These are phyloP conservation scores for Tolypocladium sp. DNA, from an alignment of 2,329 filamentous ascomycete species.

Conservation along the genomic window DNA sequence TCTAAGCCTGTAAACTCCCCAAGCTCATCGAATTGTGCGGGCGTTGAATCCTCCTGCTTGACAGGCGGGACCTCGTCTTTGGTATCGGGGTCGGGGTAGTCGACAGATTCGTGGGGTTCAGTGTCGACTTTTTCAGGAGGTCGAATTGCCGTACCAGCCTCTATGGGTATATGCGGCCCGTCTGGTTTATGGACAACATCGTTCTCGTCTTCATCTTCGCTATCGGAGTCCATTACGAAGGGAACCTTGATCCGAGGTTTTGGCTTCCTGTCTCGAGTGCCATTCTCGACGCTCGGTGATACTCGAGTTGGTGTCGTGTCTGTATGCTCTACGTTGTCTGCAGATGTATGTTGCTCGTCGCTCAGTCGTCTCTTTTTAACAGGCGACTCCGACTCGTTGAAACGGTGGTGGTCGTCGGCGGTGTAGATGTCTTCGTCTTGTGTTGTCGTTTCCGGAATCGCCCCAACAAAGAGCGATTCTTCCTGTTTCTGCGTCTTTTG, in stretches of 20 bases:
- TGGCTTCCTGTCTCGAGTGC: constrained; percentile 7
- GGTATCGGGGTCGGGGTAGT: neutral
- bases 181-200: neutral
- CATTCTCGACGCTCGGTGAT: constrained; percentile 17
- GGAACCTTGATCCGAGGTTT: constrained; percentile 29
- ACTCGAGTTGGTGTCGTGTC: neutral
- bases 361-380: constrained; percentile 20
- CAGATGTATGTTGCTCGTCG: constrained; percentile 7
- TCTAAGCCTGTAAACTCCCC: constrained; percentile 37
- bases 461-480: constrained; percentile 46
- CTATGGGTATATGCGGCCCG: neutral
- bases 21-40: constrained; percentile 24
- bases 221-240: constrained; percentile 64
- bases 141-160: neutral
- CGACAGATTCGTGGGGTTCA: neutral
- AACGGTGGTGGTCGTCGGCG: constrained; percentile 16
- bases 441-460: constrained; percentile 8
- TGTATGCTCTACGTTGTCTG: neutral
- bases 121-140: neutral
- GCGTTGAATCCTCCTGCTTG: constrained; percentile 16
- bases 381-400: constrained; percentile 23
- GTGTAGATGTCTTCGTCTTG: constrained; percentile 18
- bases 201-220: constrained; percentile 26
- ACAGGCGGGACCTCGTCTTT: neutral
- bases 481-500: constrained; percentile 56